Percentiles rank a stretch among this genome's conserved stretches.
Evolutionary conservation across 345 rosid species (phyloP).

Genomic region (Gynandropsis gynandra): DNA sequence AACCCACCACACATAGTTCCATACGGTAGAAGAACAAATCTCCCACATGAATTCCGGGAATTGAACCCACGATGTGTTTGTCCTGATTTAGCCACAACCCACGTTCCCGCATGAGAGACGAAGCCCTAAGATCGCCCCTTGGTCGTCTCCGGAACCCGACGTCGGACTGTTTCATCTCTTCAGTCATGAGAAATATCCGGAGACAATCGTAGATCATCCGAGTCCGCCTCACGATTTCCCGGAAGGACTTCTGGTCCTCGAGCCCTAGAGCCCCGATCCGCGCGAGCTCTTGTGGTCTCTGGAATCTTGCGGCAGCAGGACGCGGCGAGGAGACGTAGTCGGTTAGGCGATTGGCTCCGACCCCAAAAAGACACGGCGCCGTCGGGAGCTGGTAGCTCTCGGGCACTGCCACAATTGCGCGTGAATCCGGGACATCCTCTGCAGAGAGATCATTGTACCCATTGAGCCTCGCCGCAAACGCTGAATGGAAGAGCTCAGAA

Average conservation of each 20-base stretch:
- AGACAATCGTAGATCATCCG: conserved; percentile 59
- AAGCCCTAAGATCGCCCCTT: conserved; percentile 46
- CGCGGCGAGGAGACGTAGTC: conserved; percentile 23
- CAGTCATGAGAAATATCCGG: conserved; percentile 36
- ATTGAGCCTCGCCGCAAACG: conserved; percentile 37
- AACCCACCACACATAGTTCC: conserved; percentile 64
- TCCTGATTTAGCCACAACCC: conserved; percentile 63
- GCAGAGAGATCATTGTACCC: conserved; percentile 28
- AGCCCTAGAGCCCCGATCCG: conserved; percentile 37
- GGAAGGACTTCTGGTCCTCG: conserved; percentile 38
- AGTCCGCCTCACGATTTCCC: conserved; percentile 48
- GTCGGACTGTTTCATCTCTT: conserved; percentile 32
- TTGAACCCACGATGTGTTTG: conserved; percentile 61
- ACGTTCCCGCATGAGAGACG: conserved; percentile 41
- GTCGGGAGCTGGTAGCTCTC: conserved; percentile 12
- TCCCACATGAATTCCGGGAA: conserved; percentile 66
- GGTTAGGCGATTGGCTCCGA: neutral
- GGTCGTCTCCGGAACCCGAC: conserved; percentile 28
- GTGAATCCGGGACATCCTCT: conserved; percentile 34
- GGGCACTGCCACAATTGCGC: conserved; percentile 44
- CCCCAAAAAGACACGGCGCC: neutral
- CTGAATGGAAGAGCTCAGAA: conserved; percentile 51
- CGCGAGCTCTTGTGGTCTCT: conserved; percentile 60
- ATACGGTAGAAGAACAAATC: conserved; percentile 63
- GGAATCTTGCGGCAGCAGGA: conserved; percentile 1